These are phyloP conservation scores for Tricholoma saponaceum DNA, from an alignment of 768 basidiomycete species.

Conservation along the genomic window DNA sequence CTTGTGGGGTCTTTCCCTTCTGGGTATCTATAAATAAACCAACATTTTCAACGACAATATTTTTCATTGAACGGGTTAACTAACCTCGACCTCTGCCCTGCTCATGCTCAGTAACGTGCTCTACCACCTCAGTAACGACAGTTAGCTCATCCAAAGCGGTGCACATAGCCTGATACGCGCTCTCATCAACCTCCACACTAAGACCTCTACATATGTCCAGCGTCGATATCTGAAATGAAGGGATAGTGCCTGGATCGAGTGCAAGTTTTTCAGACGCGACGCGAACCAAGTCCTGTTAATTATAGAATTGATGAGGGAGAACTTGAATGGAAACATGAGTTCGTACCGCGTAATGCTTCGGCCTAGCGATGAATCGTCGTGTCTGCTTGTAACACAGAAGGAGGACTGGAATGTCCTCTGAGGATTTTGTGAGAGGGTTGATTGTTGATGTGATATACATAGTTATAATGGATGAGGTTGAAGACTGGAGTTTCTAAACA, in stretches of 20 bases:
- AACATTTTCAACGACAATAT: background rate
- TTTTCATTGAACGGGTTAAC: background rate
- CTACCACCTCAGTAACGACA: conserved; percentile 5
- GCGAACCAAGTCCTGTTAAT: conserved; percentile 19
- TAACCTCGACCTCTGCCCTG: background rate
- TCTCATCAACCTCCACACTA: conserved; percentile 26
- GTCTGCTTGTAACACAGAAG: conserved; percentile 18
- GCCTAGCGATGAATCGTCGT: conserved; percentile 22
- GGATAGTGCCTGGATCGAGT: conserved; percentile 2
- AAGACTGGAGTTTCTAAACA: background rate
- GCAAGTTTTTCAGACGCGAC: conserved; percentile 15
- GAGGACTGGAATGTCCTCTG: conserved; percentile 20
- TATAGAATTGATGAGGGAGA: background rate
- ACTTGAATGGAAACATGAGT: background rate
- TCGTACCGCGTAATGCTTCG: conserved; percentile 20
- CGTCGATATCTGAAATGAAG: conserved; percentile 20
- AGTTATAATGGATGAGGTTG: background rate
- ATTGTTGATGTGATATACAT: conserved; percentile 21
- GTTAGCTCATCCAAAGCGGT: conserved; percentile 24
- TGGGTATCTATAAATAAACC: background rate
- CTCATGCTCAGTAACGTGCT: background rate
- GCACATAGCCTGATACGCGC: conserved; percentile 24
- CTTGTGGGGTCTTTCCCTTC: background rate
- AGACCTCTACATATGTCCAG: conserved; percentile 26
- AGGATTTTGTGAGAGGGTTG: conserved; percentile 13